Evolutionary conservation across 1,284 basidiomycete species (phyloP), one percentile per base, ranked within the genome.

Genomic region (Neotropicomus parvogracilis): DNA sequence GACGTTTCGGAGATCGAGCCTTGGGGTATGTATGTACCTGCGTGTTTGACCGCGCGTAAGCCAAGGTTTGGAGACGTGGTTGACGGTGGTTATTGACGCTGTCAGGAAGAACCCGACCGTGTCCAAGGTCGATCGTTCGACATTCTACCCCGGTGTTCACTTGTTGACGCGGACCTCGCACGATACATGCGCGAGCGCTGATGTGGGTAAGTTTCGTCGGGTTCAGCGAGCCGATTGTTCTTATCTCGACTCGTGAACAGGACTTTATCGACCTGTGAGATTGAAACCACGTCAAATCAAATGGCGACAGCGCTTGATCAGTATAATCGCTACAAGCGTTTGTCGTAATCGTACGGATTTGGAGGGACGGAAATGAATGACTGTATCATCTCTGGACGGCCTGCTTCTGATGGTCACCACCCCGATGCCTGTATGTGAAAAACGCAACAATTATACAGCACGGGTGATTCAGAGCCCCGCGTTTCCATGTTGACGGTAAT

Each of bases 301-400:
- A 20, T n/a, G 21, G 33, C 6, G 20, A 24, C 11, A 27, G 6
- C 28, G 4, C 32, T 16, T n/a, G n/a, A n/a, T n/a, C n/a, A n/a
- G n/a, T n/a, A n/a, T n/a, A n/a, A n/a, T n/a, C n/a, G n/a, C n/a
- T n/a, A n/a, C n/a, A n/a, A n/a, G n/a, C n/a, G n/a, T n/a, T n/a
- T 31, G 27, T 24, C 39, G 16, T 14, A 13, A 20, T 20, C 21
- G 21, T 45, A 26, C n/a, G 29, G 19, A 29, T 16, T 11, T 24
- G 24, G 28, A 20, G 9, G 11, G 12, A n/a, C 33, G 29, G 28
- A 33, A 43, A 46, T 52, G 49, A 39, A 46, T 17, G 1, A 33
- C 2, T 12, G 14, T 6, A 17, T 5, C 17, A 17, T 20, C 31
- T 34, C 31, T 13, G 38, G 34, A 38, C n/a, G 11, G n/a, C 8